Evolutionary conservation across 331 rosid species (phyloP), one percentile per base, ranked within the genome.

Genomic region (Acacia pycnantha): DNA sequence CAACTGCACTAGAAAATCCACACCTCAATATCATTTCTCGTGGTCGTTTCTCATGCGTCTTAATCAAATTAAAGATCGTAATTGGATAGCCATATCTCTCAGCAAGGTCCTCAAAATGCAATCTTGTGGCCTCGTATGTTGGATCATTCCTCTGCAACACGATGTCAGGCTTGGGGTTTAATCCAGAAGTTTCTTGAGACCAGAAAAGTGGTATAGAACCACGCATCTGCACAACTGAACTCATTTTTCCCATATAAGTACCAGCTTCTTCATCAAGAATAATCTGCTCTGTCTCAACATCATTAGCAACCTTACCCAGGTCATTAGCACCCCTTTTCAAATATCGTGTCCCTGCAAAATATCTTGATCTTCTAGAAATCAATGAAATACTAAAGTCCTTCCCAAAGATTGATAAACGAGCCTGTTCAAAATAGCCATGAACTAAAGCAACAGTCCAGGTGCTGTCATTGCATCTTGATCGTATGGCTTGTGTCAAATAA

Each of bases 1-100:
- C 97, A 79, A 96, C 99, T 26, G 99, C 99, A 82, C 44, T 87
- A 79, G 95, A 88, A 77, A 92, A 96, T 87, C 94, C 98, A 81
- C 98, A 97, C 90, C 99, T 92, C 78, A 96, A 85, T 98, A 93
- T 96, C 98, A 96, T 96, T 91, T 96, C 99, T 71, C 98, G 92
- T 71, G 99, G 99, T 78, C 98, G 85, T 85, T 96, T 96, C 84
- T 96, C 99, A 76, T 93, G 94, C 74, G 95, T 96, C 99, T 95
- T 95, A 73, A 95, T 95, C 88, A 93, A 79, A 87, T 93, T 93
- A 70, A 95, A 97, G 74, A 95, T 96, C 16, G 94, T 93, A 65
- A 95, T 85, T 80, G 98, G 99, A 86, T 93, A 90, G 29, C 97
- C 99, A 84, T 95, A 95, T 92, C 99, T 90, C 84, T 70, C 77